A percentile compares a stretch with the other conserved stretches of the same genome.
These are phyloP conservation scores for Mucuna pruriens DNA, from an alignment of 306 rosid genomes.

Conservation along the genomic window DNA sequence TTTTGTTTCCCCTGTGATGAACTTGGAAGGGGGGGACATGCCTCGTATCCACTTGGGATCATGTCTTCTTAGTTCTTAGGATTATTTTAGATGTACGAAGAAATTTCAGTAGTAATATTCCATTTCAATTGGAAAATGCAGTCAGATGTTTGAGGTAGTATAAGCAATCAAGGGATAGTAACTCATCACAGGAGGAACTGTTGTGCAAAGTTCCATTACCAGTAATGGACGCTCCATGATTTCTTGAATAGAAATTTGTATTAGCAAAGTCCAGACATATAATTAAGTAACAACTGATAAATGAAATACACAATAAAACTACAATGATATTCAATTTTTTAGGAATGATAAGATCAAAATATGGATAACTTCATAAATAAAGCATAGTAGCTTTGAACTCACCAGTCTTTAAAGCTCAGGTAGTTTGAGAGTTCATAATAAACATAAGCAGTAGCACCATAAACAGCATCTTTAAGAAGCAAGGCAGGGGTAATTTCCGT, in stretches of 20 bases:
- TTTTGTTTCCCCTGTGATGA: neutral
- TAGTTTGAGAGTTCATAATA: conserved; percentile 96
- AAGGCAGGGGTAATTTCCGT: conserved; percentile 85
- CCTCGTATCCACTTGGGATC: neutral
- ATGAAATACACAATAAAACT: conserved; percentile 15
- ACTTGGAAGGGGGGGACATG: neutral
- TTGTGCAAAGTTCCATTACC: neutral
- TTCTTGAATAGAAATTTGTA: neutral
- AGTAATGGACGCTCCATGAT: neutral
- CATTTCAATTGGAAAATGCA: neutral
- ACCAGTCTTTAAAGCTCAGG: conserved; percentile 93
- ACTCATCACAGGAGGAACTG: neutral
- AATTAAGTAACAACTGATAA: neutral
- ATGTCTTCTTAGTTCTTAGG: neutral
- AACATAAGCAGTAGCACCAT: conserved; percentile 98
- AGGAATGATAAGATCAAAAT: neutral
- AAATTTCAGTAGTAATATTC: neutral
- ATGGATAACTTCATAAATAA: conserved; percentile 24
- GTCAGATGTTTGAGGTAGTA: neutral
- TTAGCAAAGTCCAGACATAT: neutral
- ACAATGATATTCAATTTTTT: neutral
- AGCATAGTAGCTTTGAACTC: conserved; percentile 37
- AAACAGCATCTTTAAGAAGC: conserved; percentile 97
- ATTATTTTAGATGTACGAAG: neutral
- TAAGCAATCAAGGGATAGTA: neutral